phyloP scores from a whole-genome alignment of 139 green algal species.

The Coelastrella sp. region DNA sequence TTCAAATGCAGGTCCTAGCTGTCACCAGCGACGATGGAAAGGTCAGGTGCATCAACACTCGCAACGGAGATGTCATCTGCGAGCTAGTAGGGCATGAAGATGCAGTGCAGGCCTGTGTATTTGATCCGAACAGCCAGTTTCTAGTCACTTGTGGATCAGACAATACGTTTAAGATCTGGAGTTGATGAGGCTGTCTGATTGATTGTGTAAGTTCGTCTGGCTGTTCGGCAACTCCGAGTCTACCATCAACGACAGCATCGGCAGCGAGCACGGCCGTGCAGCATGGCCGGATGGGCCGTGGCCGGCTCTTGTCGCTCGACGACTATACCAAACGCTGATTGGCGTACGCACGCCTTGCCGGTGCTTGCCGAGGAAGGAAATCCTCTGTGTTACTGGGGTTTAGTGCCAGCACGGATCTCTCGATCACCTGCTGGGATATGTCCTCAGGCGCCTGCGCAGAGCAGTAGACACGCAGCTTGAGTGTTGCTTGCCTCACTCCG shows the following conservation, averaged over 20 bases:
- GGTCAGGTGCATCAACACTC: constrained; percentile 63
- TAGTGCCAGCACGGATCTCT: constrained; percentile 6
- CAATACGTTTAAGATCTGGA: constrained; percentile 79
- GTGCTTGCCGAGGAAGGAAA: neutral
- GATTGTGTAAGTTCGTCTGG: too few species aligned
- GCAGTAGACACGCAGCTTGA: constrained; percentile 15
- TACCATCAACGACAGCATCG: too few species aligned
- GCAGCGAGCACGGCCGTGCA: too few species aligned
- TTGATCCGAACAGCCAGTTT: constrained; percentile 74
- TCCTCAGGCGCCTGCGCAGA: neutral
- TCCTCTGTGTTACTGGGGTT: neutral
- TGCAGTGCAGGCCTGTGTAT: constrained; percentile 78
- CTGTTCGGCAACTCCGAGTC: too few species aligned
- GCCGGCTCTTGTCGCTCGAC: too few species aligned
- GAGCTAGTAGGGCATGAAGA: constrained; percentile 85
- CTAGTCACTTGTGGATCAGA: constrained; percentile 81
- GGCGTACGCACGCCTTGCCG: too few species aligned
- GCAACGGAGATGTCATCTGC: constrained; percentile 58
- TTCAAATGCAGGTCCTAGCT: constrained; percentile 70
- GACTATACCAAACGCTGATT: too few species aligned
- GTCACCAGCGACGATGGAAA: constrained; percentile 81
- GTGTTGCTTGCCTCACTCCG: neutral
- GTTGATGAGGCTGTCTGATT: neutral
- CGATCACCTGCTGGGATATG: constrained; percentile 3
- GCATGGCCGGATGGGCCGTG: too few species aligned